These are phyloP conservation scores for Penicillium samsonianum DNA, from an alignment of 495 filamentous ascomycete species.

Conservation along the genomic window DNA sequence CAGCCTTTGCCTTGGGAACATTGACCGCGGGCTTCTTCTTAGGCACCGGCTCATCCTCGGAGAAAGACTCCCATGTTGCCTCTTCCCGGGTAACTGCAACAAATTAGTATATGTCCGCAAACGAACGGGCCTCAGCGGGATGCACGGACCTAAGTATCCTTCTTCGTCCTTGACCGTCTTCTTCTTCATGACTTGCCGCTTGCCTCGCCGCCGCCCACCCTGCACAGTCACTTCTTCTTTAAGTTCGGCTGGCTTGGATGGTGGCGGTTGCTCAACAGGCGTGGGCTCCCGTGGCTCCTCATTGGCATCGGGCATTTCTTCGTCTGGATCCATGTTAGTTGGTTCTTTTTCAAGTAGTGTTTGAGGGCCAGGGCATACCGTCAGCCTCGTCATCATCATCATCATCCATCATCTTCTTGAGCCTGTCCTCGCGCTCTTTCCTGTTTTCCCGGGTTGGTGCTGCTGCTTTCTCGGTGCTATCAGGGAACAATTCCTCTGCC, in stretches of 20 bases:
- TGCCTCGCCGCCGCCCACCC: slow-evolving; percentile 73
- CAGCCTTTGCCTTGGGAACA: slow-evolving; percentile 59
- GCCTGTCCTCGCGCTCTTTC: slow-evolving; percentile 69
- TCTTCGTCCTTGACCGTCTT: slow-evolving; percentile 88
- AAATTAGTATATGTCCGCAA: slow-evolving; percentile 20
- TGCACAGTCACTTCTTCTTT: slow-evolving; percentile 50
- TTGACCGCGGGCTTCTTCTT: slow-evolving; percentile 59
- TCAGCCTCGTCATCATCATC: slow-evolving; percentile 40
- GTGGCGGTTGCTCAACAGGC: slow-evolving; percentile 44
- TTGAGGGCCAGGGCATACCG: slow-evolving; percentile 15
- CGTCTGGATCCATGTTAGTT: slow-evolving; percentile 30
- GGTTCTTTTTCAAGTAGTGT: neutral
- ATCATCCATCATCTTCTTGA: slow-evolving; percentile 87
- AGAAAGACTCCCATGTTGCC: slow-evolving; percentile 90
- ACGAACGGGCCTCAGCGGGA: neutral
- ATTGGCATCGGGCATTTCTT: slow-evolving; percentile 52
- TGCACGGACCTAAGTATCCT: slow-evolving; percentile 78
- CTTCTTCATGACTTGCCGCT: slow-evolving; percentile 85
- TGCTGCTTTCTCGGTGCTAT: slow-evolving; percentile 38
- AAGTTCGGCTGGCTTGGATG: slow-evolving; percentile 39
- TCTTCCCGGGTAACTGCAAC: slow-evolving; percentile 85
- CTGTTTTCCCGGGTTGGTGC: slow-evolving; percentile 54
- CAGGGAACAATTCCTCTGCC: slow-evolving; percentile 60
- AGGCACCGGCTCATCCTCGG: slow-evolving; percentile 78
- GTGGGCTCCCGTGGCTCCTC: slow-evolving; percentile 55